Conservation (phyloP, 2,329 filamentous ascomycete species). For the Lasiodiplodia hormozganensis region DNA sequence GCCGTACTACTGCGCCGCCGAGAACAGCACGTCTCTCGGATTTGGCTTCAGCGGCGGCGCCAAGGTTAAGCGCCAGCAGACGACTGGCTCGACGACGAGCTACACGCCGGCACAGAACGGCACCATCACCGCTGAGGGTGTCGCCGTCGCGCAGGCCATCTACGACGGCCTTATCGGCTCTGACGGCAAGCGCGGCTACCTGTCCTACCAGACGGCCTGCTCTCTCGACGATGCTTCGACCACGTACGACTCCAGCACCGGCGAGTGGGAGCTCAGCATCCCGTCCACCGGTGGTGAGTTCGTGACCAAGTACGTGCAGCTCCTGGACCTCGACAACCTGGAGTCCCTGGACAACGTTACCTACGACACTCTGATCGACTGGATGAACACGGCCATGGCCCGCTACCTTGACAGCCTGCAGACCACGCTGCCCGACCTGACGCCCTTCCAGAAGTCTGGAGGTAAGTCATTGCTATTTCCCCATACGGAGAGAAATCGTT, state of each 20-base stretch:
- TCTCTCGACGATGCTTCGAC: constrained; percentile 46
- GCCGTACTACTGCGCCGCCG: constrained; percentile 52
- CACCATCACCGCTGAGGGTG: constrained; percentile 42
- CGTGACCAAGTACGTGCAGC: constrained; percentile 52
- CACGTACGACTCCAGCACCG: constrained; percentile 43
- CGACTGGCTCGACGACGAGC: constrained; percentile 13
- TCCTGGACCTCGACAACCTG: constrained; percentile 33
- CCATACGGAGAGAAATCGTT: neutral
- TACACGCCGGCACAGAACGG: constrained; percentile 41
- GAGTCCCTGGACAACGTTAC: constrained; percentile 47
- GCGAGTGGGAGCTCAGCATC: constrained; percentile 43
- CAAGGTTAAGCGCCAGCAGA: constrained; percentile 20
- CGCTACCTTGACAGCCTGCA: constrained; percentile 60
- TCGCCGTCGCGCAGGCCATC: constrained; percentile 36
- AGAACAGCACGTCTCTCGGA: constrained; percentile 32
- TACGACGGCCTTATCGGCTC: constrained; percentile 49
- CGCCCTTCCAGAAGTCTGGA: constrained; percentile 56
- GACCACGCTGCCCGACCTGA: constrained; percentile 62
- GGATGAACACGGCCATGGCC: constrained; percentile 58
- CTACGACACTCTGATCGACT: constrained; percentile 63
- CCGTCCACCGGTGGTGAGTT: constrained; percentile 48
- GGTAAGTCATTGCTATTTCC: constrained; percentile 38
- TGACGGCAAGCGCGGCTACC: constrained; percentile 50
- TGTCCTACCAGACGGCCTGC: constrained; percentile 46
- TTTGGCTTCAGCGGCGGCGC: constrained; percentile 29